Evolutionary conservation across 805 yeast species (phyloP).

Genomic region (Hanseniaspora hatyaiensis): DNA sequence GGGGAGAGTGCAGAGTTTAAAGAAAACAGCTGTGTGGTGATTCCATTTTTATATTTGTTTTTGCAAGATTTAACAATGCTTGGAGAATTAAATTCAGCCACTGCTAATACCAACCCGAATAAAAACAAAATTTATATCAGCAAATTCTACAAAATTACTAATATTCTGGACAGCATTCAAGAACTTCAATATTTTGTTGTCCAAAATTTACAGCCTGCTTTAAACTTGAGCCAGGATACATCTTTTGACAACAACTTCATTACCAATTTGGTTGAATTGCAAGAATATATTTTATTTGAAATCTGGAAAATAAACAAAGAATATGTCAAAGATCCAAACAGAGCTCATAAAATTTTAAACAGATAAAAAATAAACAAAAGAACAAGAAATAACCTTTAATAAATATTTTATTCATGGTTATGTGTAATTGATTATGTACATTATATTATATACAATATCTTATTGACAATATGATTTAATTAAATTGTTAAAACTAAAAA

Average conservation of each 20-base stretch:
- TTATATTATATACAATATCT: too few species aligned
- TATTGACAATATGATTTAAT: too few species aligned
- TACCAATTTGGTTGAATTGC: constrained; percentile 29
- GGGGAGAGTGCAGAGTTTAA: not conserved
- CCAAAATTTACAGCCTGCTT: constrained; percentile 16
- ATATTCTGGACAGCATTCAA: constrained; percentile 55
- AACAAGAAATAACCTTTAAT: too few species aligned
- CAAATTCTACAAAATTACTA: constrained; percentile 56
- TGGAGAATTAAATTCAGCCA: constrained; percentile 69
- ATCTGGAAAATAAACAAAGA: constrained; percentile 58
- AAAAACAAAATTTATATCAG: constrained; percentile 55
- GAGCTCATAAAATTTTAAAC: constrained; percentile 51
- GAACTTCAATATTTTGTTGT: constrained; percentile 39
- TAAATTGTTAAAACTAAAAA: too few species aligned
- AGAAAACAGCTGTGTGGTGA: constrained; percentile 37
- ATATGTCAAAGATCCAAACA: constrained; percentile 48
- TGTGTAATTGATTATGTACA: too few species aligned
- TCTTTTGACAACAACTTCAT: constrained; percentile 25
- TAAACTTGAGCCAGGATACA: not conserved
- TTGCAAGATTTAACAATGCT: constrained; percentile 70
- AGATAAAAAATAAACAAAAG: too few species aligned
- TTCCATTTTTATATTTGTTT: constrained; percentile 65
- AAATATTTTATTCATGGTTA: not conserved
- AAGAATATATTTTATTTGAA: constrained; percentile 50
- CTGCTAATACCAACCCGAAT: constrained; percentile 36